Base-by-base conservation (phyloP, 1,284 basidiomycete species). In the Ceratobasidium sp. region DNA sequence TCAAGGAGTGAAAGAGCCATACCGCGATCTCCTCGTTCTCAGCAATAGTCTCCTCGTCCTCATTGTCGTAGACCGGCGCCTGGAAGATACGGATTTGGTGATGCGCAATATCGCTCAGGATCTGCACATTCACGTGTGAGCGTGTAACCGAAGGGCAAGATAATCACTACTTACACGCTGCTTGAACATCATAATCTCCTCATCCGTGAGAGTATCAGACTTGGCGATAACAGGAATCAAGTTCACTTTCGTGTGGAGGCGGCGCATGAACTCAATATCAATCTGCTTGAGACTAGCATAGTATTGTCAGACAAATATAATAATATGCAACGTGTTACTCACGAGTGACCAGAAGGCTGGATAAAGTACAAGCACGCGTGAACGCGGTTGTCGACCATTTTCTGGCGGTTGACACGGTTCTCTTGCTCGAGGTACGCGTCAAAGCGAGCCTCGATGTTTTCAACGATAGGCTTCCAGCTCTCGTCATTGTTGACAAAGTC, bases 401-500 rank as follows among this genome's bases (percentile, higher is more conserved):
- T 95, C 76, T 83, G 84, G 56, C 93, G 85, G 83, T 98, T 98
- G 75, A 98, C 94, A 72, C 95, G 89, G 83, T 97, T 98, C 83
- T 98, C 96, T 80, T 97, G 95, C 79, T 98, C 96, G 73, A 98
- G 83, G 79, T 95, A 98, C 12, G 93, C 91, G 79, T 98, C 96
- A 76, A 96, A 98, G 62, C 96, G 91, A 45, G 92, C 88, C 80
- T 98, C 96, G 73, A 98, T 98, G 82, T 96, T 94, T 79, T 97
- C 94, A 42, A 97, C 86, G 73, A 98, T 96, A 64, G 96, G 96
- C 80, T 93, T 96, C 96, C 96, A 98, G 80, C 94, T 94, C 74
- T 96, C 93, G 74, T 96, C 93, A 79, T 98, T 98, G 85, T 98
- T 97, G 78, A 98, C 94, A 79, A 95, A 97, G 80, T 98, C 95